phyloP scores from a whole-genome alignment of 495 filamentous ascomycete genomes.

The Penicillium parvum region DNA sequence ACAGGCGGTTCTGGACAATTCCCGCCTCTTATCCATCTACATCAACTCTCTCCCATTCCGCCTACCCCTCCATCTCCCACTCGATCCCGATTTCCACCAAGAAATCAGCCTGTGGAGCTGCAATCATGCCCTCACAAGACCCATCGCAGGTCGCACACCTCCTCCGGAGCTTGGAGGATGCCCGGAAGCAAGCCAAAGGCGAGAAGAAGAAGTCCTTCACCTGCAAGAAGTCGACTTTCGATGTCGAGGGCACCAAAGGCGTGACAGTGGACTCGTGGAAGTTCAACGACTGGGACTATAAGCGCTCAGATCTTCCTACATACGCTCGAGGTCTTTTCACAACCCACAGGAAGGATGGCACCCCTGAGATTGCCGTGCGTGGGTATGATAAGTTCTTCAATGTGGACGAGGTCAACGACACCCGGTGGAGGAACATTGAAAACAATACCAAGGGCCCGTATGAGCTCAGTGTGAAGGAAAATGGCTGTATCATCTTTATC shows the following conservation, averaged over 20 bases:
- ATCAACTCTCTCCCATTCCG: background rate
- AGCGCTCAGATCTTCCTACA: conserved; percentile 73
- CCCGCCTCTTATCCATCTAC: background rate
- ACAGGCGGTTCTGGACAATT: background rate
- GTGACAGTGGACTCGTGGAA: conserved; percentile 84
- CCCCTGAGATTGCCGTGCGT: conserved; percentile 72
- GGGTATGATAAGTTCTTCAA: conserved; percentile 99
- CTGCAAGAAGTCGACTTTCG: conserved; percentile 71
- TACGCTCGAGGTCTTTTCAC: conserved; percentile 95
- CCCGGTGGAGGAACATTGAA: conserved; percentile 77
- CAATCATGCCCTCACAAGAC: conserved; percentile 55
- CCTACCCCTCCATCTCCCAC: conserved; percentile 13
- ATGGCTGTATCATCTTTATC: conserved; percentile 98
- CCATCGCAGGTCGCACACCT: conserved; percentile 56
- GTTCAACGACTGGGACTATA: conserved; percentile 93
- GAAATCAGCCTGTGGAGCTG: background rate
- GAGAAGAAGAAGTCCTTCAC: conserved; percentile 49
- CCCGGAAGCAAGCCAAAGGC: conserved; percentile 44
- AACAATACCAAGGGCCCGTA: conserved; percentile 80
- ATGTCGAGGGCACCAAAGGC: conserved; percentile 53
- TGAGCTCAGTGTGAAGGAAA: conserved; percentile 94
- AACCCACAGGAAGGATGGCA: conserved; percentile 53
- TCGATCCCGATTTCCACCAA: conserved; percentile 1
- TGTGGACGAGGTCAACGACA: conserved; percentile 68
- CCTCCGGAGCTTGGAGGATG: conserved; percentile 50